These are phyloP conservation scores for Phallus indusiatus DNA, from an alignment of 768 basidiomycete genomes.

Conservation along the genomic window DNA sequence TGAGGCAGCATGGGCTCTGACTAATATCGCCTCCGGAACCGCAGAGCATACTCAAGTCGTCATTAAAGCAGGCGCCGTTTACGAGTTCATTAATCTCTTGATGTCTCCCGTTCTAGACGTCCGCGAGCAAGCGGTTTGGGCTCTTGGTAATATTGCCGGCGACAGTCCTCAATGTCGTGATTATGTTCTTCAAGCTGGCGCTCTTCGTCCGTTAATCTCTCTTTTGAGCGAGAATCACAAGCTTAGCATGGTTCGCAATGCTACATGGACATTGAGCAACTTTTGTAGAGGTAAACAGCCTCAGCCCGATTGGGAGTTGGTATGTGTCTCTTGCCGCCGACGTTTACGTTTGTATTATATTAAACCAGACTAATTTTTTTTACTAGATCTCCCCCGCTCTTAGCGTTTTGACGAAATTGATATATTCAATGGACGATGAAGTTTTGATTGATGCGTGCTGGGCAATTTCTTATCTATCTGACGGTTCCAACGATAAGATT, in stretches of 20 bases:
- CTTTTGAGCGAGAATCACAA: slow-evolving; percentile 95
- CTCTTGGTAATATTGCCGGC: slow-evolving; percentile 97
- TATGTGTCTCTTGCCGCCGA: slow-evolving; percentile 29
- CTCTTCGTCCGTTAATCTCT: slow-evolving; percentile 82
- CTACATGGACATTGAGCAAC: slow-evolving; percentile 99
- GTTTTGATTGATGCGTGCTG: slow-evolving; percentile 99
- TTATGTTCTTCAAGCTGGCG: slow-evolving; percentile 89
- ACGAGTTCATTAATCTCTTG: slow-evolving; percentile 92
- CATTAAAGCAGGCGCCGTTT: slow-evolving; percentile 88
- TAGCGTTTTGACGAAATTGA: slow-evolving; percentile 93
- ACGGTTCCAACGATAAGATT: slow-evolving; percentile 98
- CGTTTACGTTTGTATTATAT: slow-evolving; percentile 4
- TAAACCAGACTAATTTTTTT: background rate
- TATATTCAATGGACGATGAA: slow-evolving; percentile 98
- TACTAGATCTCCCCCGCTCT: slow-evolving; percentile 90
- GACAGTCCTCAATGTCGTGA: slow-evolving; percentile 97
- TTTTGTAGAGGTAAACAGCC: slow-evolving; percentile 98
- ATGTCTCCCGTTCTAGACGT: slow-evolving; percentile 95
- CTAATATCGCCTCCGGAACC: slow-evolving; percentile 96
- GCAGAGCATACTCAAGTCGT: slow-evolving; percentile 98
- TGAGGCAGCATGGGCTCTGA: slow-evolving; percentile 96
- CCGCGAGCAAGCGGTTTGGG: slow-evolving; percentile 99
- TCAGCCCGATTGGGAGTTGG: slow-evolving; percentile 96
- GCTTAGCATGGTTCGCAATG: slow-evolving; percentile 95
- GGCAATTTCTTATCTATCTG: slow-evolving; percentile 99